These are phyloP conservation scores for Rhizopus stolonifer DNA, from an alignment of 371 early-diverging fungal genomes.

Conservation along the genomic window DNA sequence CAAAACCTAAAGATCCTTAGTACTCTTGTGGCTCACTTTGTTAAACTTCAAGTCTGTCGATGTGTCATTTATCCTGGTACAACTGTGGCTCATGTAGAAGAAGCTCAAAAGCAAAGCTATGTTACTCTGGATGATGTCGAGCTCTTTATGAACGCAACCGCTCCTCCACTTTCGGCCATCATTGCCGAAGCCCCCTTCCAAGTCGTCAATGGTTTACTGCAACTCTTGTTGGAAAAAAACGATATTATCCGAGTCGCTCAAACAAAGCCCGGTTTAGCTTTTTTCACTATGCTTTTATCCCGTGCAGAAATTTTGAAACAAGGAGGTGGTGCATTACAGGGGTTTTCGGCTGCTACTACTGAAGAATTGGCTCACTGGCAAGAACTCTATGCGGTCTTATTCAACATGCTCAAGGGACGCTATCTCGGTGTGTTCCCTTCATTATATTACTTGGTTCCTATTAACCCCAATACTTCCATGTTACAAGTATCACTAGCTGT, in stretches of 20 bases:
- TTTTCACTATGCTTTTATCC: constrained; percentile 87
- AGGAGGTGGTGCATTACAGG: constrained; percentile 62
- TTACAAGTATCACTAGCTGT: constrained; percentile 40
- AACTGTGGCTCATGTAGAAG: constrained; percentile 48
- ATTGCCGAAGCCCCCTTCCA: constrained; percentile 81
- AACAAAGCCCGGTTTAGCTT: constrained; percentile 82
- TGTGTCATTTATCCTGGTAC: constrained; percentile 57
- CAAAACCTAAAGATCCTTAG: constrained; percentile 77
- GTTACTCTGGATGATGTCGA: constrained; percentile 67
- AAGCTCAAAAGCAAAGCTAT: constrained; percentile 42
- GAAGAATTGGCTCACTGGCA: constrained; percentile 73
- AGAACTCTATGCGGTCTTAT: constrained; percentile 75
- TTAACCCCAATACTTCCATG: constrained; percentile 48
- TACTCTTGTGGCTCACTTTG: constrained; percentile 79
- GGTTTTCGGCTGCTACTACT: constrained; percentile 55
- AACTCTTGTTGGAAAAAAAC: constrained; percentile 84
- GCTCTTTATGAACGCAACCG: constrained; percentile 78
- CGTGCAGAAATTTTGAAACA: constrained; percentile 90
- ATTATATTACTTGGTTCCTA: constrained; percentile 41
- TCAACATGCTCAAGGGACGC: constrained; percentile 70
- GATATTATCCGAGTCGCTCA: constrained; percentile 80
- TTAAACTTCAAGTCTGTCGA: constrained; percentile 82
- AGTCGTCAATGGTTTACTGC: constrained; percentile 76
- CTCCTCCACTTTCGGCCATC: constrained; percentile 79
- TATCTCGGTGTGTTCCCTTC: constrained; percentile 80